Evolutionary conservation across 225 moss, liverwort and hornwort species (phyloP).

Genomic region (Lunularia cruciata): DNA sequence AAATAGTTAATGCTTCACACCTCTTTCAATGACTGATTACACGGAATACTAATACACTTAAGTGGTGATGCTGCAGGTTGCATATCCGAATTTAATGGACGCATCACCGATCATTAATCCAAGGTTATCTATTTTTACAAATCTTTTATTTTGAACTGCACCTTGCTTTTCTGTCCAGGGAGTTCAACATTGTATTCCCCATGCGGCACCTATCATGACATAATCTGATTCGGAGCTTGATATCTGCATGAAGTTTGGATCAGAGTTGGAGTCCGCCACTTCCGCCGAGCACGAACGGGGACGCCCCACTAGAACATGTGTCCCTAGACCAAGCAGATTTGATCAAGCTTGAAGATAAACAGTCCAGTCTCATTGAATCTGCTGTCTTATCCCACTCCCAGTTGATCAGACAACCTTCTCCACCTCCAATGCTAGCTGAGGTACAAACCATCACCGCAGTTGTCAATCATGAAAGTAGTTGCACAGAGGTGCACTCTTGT

Average conservation of each 20-base stretch:
- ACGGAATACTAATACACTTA: too few species aligned
- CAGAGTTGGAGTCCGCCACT: conserved; percentile 67
- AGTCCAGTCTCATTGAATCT: conserved; percentile 36
- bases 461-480: conserved; percentile 9
- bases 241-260: conserved; percentile 63
- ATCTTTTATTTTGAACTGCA: too few species aligned
- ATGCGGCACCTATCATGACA: too few species aligned
- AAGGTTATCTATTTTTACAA: conserved; percentile 57
- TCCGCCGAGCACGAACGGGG: not conserved
- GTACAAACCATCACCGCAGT: conserved; percentile 51
- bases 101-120: conserved; percentile 68
- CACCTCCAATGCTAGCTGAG: conserved; percentile 80
- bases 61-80: conserved; percentile 57
- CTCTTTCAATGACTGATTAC: too few species aligned
- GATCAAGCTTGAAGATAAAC: conserved; percentile 39
- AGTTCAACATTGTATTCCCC: too few species aligned
- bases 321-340: conserved; percentile 40
- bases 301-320: not conserved
- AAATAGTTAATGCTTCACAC: too few species aligned
- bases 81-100: conserved; percentile 81
- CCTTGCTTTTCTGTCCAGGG: too few species aligned
- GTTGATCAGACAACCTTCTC: conserved; percentile 83
- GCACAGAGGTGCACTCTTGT: conserved; percentile 39
- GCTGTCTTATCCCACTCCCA: conserved; percentile 60
- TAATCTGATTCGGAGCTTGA: too few species aligned